Evolutionary conservation across 495 filamentous ascomycete genomes (phyloP), one percentile per base, ranked within the genome.

Genomic region (Podospora fimiseda): DNA sequence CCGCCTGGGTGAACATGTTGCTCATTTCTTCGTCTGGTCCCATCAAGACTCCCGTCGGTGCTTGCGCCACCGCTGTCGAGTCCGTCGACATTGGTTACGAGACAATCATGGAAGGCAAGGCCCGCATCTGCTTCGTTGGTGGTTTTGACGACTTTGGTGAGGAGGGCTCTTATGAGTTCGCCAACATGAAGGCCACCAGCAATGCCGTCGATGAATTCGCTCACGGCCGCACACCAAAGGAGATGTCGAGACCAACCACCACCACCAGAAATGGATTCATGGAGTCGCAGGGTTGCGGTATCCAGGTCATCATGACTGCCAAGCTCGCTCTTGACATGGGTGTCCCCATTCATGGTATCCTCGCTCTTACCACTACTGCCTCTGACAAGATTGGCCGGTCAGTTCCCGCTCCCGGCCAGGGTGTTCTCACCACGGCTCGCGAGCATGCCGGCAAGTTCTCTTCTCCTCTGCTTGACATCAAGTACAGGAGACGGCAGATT

Each of bases 61-160:
- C 93, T 56, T 99, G 93, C 71, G 93, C 93, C 50, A 99, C 93
- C 2, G 87, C 93, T 50, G 89, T 99, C 27, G 94, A 99, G 73
- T 97, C 94, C 7, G 78, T 97, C 51, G 93, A 99, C 63, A 96
- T 94, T 60, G 93, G 93, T 61, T 95, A 93, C 65, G 93, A 99
- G 71, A 95, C 91, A 13, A 96, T 99, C 65, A 80, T 96, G 56
- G 90, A 97, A 70, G 93, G 93, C 60, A 99, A 97, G 75, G 94
- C 93, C 23, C 85, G 89, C 42, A 80, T 99, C 58, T 96, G 92
- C 78, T 86, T 99, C 52, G 94, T 99, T 48, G 93, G 93, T 80
- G 93, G 93, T 48, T 96, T 96, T 66, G 93, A 99, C 74, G 93
- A 99, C 72, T 97, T 99, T 79, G 90, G 94, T 59, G 93, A 99